Evolutionary conservation across 176 grass and related monocot species (phyloP).

Genomic region (Zoysia pacifica): DNA sequence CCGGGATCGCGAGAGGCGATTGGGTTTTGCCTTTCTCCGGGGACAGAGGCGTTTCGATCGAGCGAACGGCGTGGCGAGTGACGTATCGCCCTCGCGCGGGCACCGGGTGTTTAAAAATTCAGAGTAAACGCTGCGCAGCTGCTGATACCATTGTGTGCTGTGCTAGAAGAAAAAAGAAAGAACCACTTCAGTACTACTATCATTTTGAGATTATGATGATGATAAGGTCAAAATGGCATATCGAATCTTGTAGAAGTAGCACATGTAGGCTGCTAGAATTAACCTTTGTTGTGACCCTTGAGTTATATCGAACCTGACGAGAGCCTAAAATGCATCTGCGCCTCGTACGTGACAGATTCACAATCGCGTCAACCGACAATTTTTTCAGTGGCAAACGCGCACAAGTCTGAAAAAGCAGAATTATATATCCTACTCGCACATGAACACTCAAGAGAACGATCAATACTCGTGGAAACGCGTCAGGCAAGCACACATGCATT

Average conservation of each 20-base stretch:
- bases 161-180: no score
- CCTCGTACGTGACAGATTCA: not conserved
- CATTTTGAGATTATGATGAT: no score
- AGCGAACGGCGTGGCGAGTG: not conserved
- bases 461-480: not conserved
- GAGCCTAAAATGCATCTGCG: not conserved
- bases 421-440: not conserved
- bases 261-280: no score
- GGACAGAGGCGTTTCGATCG: not conserved
- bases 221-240: no score
- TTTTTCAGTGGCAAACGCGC: not conserved
- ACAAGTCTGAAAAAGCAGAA: not conserved
- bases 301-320: not conserved
- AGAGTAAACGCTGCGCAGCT: slow-evolving; percentile 29
- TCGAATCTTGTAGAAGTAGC: no score
- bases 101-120: slow-evolving; percentile 21
- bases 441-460: not conserved
- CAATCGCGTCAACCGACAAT: not conserved
- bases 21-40: not conserved
- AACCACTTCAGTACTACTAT: no score
- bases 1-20: not conserved
- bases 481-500: no score
- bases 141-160: no score
- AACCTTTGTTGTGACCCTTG: no score
- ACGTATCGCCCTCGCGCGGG: not conserved